A percentile compares a stretch with the other conserved stretches of the same genome.
phyloP scores from a whole-genome alignment of 2,329 filamentous ascomycete species.

The Fusarium denticulatum region DNA sequence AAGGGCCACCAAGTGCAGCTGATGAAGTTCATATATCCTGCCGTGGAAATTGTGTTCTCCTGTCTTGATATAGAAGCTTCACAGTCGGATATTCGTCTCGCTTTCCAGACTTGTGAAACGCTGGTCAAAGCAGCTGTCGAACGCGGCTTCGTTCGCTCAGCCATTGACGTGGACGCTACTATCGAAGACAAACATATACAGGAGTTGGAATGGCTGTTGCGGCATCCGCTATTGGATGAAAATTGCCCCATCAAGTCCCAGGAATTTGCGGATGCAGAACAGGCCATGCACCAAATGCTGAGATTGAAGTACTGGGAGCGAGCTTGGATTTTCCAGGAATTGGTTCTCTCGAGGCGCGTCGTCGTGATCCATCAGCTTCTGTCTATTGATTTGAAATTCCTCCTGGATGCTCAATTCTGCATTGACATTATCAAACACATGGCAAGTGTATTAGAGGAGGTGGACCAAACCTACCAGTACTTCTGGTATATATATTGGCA shows the following conservation, averaged over 20 bases:
- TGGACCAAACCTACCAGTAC: background rate
- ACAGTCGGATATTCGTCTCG: background rate
- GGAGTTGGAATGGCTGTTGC: background rate
- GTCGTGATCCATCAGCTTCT: background rate
- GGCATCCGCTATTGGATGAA: background rate
- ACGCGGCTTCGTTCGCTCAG: background rate
- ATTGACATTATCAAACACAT: too few relatives aligned
- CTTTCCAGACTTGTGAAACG: background rate
- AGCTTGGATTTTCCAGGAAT: slow-evolving; percentile 8
- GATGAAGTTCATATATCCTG: background rate
- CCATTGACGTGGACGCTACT: accelerated
- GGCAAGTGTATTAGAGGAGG: background rate
- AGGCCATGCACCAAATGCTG: background rate
- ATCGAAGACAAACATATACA: background rate
- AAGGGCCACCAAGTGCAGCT: background rate
- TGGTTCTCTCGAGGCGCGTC: background rate
- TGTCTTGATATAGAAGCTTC: background rate
- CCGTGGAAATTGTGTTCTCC: background rate
- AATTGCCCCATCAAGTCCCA: background rate
- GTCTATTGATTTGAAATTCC: background rate
- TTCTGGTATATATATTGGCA: background rate
- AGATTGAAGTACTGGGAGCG: background rate
- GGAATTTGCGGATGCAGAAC: accelerated
- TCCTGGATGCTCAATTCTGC: background rate
- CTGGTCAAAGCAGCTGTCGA: background rate